phyloP scores from a whole-genome alignment of 768 basidiomycete genomes.

The Leucosporidium creatinivorum region DNA sequence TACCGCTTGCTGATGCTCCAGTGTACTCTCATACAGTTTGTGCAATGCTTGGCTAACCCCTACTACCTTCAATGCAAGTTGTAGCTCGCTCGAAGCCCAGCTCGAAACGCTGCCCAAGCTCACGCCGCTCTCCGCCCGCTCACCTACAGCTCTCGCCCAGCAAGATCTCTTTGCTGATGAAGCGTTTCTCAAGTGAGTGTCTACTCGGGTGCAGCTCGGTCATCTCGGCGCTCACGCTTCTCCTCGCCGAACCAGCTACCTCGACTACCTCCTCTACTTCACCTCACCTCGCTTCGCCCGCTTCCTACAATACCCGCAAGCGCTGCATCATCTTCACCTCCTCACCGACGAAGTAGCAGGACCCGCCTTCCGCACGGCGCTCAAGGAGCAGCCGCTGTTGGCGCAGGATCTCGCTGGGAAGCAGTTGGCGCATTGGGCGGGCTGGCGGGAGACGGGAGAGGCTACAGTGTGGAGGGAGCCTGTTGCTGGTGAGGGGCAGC shows the following conservation, averaged over 20 bases:
- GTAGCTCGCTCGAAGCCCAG: too few species aligned
- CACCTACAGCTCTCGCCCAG: conserved; percentile 29
- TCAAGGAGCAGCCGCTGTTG: conserved; percentile 20
- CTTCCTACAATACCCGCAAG: conserved; percentile 35
- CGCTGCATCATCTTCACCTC: conserved; percentile 31
- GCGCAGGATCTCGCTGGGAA: conserved; percentile 30
- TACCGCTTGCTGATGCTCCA: neutral
- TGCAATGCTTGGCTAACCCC: conserved; percentile 33
- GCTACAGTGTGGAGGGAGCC: too few species aligned
- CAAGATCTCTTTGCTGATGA: conserved; percentile 27
- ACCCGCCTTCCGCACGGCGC: conserved; percentile 15
- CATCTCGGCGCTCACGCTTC: neutral
- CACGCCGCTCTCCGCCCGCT: neutral
- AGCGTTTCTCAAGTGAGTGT: conserved; percentile 29
- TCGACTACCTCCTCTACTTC: conserved; percentile 33
- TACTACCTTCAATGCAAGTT: conserved; percentile 33
- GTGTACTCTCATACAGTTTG: conserved; percentile 16
- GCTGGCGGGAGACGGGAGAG: conserved; percentile 28
- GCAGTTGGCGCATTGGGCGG: conserved; percentile 33
- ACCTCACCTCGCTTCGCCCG: conserved; percentile 23
- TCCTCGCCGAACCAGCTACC: conserved; percentile 18
- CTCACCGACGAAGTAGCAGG: conserved; percentile 11
- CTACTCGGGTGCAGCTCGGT: neutral
- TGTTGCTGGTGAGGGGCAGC: too few species aligned
- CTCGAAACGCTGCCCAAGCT: neutral